Percentiles rank a stretch among this genome's conserved stretches.
These are phyloP conservation scores for Globisporangium mamillatum DNA, from an alignment of 352 stramenopile species.

Conservation along the genomic window DNA sequence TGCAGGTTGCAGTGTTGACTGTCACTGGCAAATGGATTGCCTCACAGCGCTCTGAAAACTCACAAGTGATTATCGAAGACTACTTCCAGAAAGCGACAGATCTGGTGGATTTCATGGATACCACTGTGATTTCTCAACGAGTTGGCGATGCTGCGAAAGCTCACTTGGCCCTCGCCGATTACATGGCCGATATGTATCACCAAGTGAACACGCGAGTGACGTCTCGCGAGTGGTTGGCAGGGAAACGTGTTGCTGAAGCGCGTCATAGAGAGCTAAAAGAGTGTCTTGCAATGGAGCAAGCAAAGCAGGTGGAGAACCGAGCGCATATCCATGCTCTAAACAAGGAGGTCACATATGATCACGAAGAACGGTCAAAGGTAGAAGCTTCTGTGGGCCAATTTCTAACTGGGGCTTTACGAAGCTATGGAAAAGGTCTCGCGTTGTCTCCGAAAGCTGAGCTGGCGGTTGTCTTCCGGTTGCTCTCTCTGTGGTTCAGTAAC, in stretches of 20 bases:
- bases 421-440: conserved; percentile 69
- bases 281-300: conserved; percentile 56
- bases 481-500: conserved; percentile 95
- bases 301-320: conserved; percentile 61
- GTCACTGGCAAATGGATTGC: conserved; percentile 92
- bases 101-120: conserved; percentile 50
- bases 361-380: conserved; percentile 83
- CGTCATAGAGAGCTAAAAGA: conserved; percentile 58
- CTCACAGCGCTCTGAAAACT: conserved; percentile 90
- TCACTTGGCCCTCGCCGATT: conserved; percentile 87
- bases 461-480: conserved; percentile 90
- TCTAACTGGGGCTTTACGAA: conserved; percentile 83
- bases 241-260: conserved; percentile 71
- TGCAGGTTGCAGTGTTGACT: conserved; percentile 64
- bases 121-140: conserved; percentile 31
- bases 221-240: conserved; percentile 88
- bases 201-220: conserved; percentile 81
- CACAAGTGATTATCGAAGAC: conserved; percentile 89
- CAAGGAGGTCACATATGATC: conserved; percentile 88
- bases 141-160: conserved; percentile 62
- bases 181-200: conserved; percentile 91
- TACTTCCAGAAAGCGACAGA: conserved; percentile 87
- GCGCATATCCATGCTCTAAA: conserved; percentile 68
- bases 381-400: conserved; percentile 86
- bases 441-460: conserved; percentile 72